Percentiles rank a stretch among this genome's conserved stretches.
phyloP scores from a whole-genome alignment of 352 stramenopile species.

The Globisporangium cystogenes region DNA sequence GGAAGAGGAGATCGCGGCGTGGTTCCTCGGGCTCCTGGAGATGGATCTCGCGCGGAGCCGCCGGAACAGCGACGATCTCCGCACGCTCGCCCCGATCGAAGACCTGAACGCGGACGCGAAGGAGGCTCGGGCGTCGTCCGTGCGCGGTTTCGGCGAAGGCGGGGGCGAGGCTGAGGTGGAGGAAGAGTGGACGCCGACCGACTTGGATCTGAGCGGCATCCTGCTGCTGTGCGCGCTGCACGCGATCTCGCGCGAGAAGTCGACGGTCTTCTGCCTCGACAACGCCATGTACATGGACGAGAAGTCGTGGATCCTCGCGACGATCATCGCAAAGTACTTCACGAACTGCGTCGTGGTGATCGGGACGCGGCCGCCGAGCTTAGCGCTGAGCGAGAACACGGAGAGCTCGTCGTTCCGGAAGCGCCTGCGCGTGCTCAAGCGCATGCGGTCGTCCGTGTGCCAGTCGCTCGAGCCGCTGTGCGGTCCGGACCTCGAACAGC shows the following conservation, averaged over 20 bases:
- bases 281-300: conserved; percentile 87
- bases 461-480: conserved; percentile 49
- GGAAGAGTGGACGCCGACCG: conserved; percentile 48
- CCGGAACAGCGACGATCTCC: conserved; percentile 18
- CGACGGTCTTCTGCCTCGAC: conserved; percentile 75
- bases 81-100: conserved; percentile 5
- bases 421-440: conserved; percentile 66
- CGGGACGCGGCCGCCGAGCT: conserved; percentile 59
- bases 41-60: conserved; percentile 40
- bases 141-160: background rate
- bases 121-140: background rate
- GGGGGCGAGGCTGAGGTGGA: conserved; percentile 10
- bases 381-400: conserved; percentile 59
- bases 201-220: conserved; percentile 71
- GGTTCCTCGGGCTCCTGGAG: conserved; percentile 60
- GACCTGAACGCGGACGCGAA: conserved; percentile 1
- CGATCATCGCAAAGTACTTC: conserved; percentile 82
- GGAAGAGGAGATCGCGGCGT: conserved; percentile 61
- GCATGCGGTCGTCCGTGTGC: conserved; percentile 44
- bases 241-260: conserved; percentile 62
- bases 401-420: conserved; percentile 76
- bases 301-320: conserved; percentile 78
- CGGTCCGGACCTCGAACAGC: conserved; percentile 45
- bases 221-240: conserved; percentile 73
- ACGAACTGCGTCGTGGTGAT: conserved; percentile 80